Percentiles rank a stretch among this genome's conserved stretches.
Evolutionary conservation across 129 eudicot species (phyloP).

Genomic region (Gnaphalium uliginosum): DNA sequence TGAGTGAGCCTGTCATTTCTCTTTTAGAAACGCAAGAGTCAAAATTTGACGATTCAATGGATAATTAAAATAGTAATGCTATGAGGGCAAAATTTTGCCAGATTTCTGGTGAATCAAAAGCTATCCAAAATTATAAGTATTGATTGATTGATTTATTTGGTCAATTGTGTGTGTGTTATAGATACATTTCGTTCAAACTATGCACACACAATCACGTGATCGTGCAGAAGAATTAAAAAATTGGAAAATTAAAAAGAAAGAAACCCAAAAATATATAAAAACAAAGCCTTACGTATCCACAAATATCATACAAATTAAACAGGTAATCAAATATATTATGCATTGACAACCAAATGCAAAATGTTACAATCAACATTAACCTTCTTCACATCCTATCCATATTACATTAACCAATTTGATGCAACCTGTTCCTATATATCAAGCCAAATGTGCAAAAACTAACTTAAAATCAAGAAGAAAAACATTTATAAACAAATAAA

Average conservation of each 20-base stretch:
- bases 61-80: too few relatives aligned
- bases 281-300: background rate
- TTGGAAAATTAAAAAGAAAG: background rate
- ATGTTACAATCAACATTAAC: conserved; percentile 46
- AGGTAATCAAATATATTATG: conserved; percentile 18
- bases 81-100: too few relatives aligned
- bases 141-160: too few relatives aligned
- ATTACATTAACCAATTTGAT: conserved; percentile 47
- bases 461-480: conserved; percentile 20
- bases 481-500: conserved; percentile 34
- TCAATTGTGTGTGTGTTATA: too few relatives aligned
- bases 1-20: too few relatives aligned
- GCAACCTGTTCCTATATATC: conserved; percentile 31
- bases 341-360: conserved; percentile 40
- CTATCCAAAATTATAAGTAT: too few relatives aligned
- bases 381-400: conserved; percentile 34
- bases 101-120: too few relatives aligned
- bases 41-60: too few relatives aligned
- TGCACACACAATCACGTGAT: too few relatives aligned
- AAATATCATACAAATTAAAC: background rate
- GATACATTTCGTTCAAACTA: too few relatives aligned
- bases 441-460: conserved; percentile 26
- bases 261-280: background rate
- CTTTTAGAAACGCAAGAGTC: too few relatives aligned
- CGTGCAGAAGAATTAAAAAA: too few relatives aligned